Evolutionary conservation across 208 protist species (phyloP), one percentile per base, ranked within the genome.

Genomic region (Borovskyia barvae): DNA sequence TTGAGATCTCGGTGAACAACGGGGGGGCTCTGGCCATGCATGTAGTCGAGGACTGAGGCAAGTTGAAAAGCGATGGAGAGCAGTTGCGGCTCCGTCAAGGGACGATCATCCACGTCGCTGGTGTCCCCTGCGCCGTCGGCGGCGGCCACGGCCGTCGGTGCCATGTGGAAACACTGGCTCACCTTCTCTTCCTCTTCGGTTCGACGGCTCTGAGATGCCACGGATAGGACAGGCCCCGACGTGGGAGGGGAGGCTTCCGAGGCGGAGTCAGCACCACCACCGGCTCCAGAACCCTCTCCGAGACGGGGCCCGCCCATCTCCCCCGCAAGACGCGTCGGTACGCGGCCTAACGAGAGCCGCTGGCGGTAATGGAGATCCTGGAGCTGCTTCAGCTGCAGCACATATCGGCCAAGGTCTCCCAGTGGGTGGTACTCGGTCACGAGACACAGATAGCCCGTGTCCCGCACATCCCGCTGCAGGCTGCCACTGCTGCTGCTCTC

Each of bases 1-100:
- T 99, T 99, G 33, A 99, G 64, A 66, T 99, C 98, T 51, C 97
- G 98, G 71, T 99, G 98, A 52, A 99, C 97, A 53, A 99, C 93
- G 30, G 94, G 85, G n/a, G 98, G 81, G 58, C 80, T 91, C 45
- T 92, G 85, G 14, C 80, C 73, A 68, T 95, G 88, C 46, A 95
- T 74, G 63, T 87, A 65, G n/a, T 61, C 45, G 5, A 95, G 66
- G 15, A 88, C 83, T 5, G 67, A 81, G 55, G 80, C 66, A 4
- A 92, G 61, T 62, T 95, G 88, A 48, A 80, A 88, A 5, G 83
- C 85, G 50, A 95, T 91, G 4, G 80, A 92, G 2, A 89, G 59
- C 25, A 94, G 53, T 59, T 91, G 85, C 20, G 66, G 37, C 66
- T 94, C 85, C 6, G 74, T 85, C 12, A 94, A 57, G 3, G 80